A percentile compares a stretch with the other conserved stretches of the same genome.
Evolutionary conservation across 2,329 filamentous ascomycete genomes (phyloP).

Genomic region (Chrysoporthe deuterocubensis): DNA sequence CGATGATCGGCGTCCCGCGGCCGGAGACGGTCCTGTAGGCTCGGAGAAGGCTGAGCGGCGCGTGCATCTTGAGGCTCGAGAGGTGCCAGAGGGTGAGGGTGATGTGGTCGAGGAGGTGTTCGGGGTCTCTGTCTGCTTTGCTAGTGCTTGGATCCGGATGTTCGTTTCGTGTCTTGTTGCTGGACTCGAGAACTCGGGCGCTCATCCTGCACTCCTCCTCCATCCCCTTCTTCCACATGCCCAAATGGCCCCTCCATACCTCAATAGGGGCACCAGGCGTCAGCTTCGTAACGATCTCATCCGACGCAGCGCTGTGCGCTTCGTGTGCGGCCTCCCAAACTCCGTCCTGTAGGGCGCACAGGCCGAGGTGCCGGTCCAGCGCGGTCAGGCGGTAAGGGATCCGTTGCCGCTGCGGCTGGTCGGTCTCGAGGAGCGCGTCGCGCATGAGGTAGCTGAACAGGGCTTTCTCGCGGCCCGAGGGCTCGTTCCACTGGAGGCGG

Average conservation of each 20-base stretch:
- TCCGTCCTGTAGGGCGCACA: neutral
- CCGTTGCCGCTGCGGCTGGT: neutral
- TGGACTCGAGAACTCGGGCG: neutral
- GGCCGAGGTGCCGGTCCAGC: neutral
- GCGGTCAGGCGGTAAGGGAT: neutral
- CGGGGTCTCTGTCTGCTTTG: neutral
- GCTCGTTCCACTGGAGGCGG: neutral
- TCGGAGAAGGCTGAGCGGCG: neutral
- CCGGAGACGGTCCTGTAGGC: neutral
- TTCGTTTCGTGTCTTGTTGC: neutral
- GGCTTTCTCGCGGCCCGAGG: neutral
- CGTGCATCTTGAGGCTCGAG: neutral
- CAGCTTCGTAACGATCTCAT: neutral
- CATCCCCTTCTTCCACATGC: neutral
- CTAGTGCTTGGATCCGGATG: no score
- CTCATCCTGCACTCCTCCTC: neutral
- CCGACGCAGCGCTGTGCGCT: neutral
- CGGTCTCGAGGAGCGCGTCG: neutral
- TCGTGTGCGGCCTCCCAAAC: neutral
- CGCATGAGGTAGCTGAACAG: neutral
- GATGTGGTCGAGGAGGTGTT: neutral
- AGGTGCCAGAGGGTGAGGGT: neutral
- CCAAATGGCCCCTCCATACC: neutral
- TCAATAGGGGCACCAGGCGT: neutral
- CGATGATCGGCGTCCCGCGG: neutral